These are phyloP conservation scores for Alternaria sp. DNA, from an alignment of 2,329 filamentous ascomycete genomes.

Conservation along the genomic window DNA sequence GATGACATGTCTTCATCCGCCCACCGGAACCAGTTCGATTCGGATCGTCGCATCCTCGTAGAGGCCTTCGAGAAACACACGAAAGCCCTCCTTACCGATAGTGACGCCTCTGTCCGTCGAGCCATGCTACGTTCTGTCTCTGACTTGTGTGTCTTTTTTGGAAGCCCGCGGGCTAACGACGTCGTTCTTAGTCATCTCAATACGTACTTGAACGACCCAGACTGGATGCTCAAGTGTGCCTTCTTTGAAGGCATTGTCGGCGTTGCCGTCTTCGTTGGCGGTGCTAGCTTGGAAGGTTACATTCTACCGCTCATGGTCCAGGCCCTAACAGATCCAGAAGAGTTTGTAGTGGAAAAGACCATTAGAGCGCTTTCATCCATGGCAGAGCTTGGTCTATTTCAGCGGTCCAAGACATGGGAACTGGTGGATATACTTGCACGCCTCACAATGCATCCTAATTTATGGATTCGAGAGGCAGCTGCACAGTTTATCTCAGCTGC, in stretches of 20 bases:
- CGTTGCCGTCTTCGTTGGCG: constrained; percentile 88
- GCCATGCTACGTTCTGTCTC: constrained; percentile 92
- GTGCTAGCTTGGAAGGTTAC: constrained; percentile 89
- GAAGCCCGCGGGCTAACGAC: constrained; percentile 88
- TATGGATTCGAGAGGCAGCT: constrained; percentile 92
- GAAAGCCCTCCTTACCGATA: constrained; percentile 86
- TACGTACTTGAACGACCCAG: constrained; percentile 93
- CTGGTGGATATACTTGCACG: constrained; percentile 81
- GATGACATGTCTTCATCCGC: constrained; percentile 71
- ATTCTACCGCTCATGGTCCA: constrained; percentile 96
- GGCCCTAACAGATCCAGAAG: constrained; percentile 88
- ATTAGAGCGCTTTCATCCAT: constrained; percentile 87
- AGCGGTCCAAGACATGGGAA: constrained; percentile 84
- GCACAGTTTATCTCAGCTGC: constrained; percentile 81
- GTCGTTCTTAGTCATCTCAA: constrained; percentile 96
- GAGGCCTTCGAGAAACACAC: constrained; percentile 86
- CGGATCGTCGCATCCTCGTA: constrained; percentile 81
- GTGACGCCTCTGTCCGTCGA: constrained; percentile 82
- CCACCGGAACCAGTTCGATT: constrained; percentile 85
- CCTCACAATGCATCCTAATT: constrained; percentile 91
- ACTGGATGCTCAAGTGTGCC: constrained; percentile 95
- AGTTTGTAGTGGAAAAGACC: constrained; percentile 90
- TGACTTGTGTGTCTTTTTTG: constrained; percentile 93
- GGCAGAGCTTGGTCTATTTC: constrained; percentile 85
- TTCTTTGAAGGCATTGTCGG: constrained; percentile 97